These are phyloP conservation scores for Selenicereus undatus DNA, from an alignment of 148 eudicot genomes.

Conservation along the genomic window DNA sequence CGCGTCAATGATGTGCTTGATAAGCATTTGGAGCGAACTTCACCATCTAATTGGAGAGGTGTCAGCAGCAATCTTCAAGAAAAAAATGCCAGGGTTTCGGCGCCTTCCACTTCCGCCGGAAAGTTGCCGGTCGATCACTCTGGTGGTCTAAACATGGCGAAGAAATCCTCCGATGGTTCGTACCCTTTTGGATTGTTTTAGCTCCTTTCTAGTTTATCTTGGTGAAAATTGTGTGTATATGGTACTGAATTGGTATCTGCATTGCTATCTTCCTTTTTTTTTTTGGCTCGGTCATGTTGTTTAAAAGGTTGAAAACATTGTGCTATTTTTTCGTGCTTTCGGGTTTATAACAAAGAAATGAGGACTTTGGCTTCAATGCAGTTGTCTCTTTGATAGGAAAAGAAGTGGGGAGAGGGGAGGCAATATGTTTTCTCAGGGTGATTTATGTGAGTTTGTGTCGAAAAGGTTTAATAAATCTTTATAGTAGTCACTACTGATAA, in stretches of 20 bases:
- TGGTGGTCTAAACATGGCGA: conserved; percentile 31
- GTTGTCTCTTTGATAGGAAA: not conserved
- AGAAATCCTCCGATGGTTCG: conserved; percentile 65
- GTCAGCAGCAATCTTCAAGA: conserved; percentile 31
- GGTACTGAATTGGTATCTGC: not conserved
- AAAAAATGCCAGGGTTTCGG: conserved; percentile 34
- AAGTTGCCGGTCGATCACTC: conserved; percentile 36
- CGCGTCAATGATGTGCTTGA: conserved; percentile 66
- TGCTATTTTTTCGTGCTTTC: not conserved
- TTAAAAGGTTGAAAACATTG: not conserved
- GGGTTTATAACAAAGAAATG: not conserved
- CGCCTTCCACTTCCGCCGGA: conserved; percentile 47
- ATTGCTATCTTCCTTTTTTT: not conserved
- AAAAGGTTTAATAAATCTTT: too few species aligned
- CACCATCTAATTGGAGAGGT: conserved; percentile 63
- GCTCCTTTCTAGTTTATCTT: not conserved
- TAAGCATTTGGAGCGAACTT: conserved; percentile 63
- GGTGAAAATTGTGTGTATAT: not conserved
- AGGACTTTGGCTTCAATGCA: not conserved
- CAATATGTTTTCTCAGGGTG: too few species aligned
- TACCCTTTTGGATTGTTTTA: conserved; percentile 3
- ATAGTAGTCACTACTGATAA: not conserved
- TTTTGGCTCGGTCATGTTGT: not conserved
- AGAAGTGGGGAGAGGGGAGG: not conserved
- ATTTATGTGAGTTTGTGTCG: too few species aligned